Evolutionary conservation across 2,329 filamentous ascomycete species (phyloP).

Genomic region (Cercospora sp.): DNA sequence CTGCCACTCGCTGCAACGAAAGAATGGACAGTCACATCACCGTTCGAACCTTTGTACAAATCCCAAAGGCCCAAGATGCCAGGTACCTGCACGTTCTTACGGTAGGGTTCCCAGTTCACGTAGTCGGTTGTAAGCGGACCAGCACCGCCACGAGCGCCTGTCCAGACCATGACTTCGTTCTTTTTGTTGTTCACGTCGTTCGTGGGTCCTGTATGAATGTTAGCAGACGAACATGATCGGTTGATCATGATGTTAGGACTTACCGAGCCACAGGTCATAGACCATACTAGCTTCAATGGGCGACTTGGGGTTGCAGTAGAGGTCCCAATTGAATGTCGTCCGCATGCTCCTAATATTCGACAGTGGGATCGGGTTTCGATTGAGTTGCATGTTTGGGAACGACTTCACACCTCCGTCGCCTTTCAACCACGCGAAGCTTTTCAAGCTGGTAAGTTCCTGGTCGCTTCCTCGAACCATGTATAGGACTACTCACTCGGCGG

Average conservation of each 20-base stretch:
- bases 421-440: not conserved
- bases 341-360: not conserved
- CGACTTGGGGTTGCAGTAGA: not conserved
- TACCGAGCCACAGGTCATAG: not conserved
- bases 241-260: not conserved
- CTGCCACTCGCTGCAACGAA: not conserved
- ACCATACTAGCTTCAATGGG: not conserved
- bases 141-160: not conserved
- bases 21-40: not conserved
- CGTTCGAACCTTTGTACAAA: not conserved
- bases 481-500: not conserved
- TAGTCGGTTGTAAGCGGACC: too few relatives aligned
- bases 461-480: too few relatives aligned
- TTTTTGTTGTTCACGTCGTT: not conserved
- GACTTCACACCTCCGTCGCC: not conserved
- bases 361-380: not conserved
- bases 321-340: not conserved
- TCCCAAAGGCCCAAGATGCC: not conserved
- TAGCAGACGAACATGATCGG: not conserved
- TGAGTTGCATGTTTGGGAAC: not conserved
- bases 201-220: not conserved
- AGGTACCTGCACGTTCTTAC: not conserved
- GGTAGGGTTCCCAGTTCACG: too few relatives aligned
- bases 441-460: too few relatives aligned
- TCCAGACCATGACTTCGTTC: not conserved